phyloP scores from a whole-genome alignment of 106 monocot genomes.

The Apostasia shenzhenica region DNA sequence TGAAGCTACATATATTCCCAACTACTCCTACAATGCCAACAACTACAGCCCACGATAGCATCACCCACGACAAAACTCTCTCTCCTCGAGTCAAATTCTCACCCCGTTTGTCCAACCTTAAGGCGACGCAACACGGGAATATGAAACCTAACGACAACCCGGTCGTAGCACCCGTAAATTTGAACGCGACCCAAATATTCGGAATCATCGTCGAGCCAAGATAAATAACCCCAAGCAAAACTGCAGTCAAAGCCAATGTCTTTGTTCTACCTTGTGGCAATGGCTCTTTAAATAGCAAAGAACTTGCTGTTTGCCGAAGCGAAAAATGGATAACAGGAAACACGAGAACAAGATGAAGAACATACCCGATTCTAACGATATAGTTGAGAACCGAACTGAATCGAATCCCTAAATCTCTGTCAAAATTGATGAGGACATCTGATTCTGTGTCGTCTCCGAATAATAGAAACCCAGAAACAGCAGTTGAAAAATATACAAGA shows the following conservation, averaged over 20 bases:
- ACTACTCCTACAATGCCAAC: constrained; percentile 63
- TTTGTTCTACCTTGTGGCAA: constrained; percentile 24
- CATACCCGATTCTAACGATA: constrained; percentile 71
- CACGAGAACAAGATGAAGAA: constrained; percentile 74
- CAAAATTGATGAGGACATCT: constrained; percentile 78
- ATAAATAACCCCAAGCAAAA: constrained; percentile 52
- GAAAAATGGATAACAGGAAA: constrained; percentile 92
- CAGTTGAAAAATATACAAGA: constrained; percentile 54
- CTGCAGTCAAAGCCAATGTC: constrained; percentile 41
- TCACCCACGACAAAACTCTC: constrained; percentile 41
- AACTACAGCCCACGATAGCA: constrained; percentile 55
- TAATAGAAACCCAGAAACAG: constrained; percentile 67
- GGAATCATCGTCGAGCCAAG: constrained; percentile 70
- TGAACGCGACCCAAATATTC: constrained; percentile 91
- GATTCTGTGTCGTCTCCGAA: constrained; percentile 74
- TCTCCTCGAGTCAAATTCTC: constrained; percentile 27
- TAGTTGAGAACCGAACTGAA: constrained; percentile 59
- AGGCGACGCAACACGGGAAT: constrained; percentile 66
- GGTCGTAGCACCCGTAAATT: constrained; percentile 85
- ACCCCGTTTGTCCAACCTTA: constrained; percentile 56
- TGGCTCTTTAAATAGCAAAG: constrained; percentile 35
- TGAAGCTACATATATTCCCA: constrained; percentile 66
- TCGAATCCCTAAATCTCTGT: constrained; percentile 42
- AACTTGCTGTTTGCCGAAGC: constrained; percentile 59
- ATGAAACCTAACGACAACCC: constrained; percentile 74